Base-by-base conservation (phyloP, 1,284 basidiomycete species). In the Filobasidium uniguttulatum region DNA sequence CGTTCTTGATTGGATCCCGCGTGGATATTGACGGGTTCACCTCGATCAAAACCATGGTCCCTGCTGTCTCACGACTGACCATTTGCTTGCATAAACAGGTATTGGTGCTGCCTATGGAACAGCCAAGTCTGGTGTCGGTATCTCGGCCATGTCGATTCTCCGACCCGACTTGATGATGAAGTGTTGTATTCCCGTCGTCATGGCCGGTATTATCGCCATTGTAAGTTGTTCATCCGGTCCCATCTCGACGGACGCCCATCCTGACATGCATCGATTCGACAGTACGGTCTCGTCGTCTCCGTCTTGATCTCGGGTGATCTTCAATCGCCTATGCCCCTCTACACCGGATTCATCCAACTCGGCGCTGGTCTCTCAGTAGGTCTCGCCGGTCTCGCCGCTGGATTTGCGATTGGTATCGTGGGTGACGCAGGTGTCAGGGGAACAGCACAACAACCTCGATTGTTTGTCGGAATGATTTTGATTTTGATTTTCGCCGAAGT, bases 131-230 rank as follows among this genome's bases (percentile, higher is more conserved):
- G 93, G 93, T 66, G 91, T 98, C 62, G 94, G 93, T 69, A 96
- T 99, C 66, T 88, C 91, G 52, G 90, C 91, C 59, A 93, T 97
- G 90, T 88, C 90, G 55, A 88, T 96, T 55, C 80, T 97, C 60
- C 81, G 90, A 60, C 87, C 87, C 52, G 87, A 91, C 75, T 75
- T 87, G 60, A 87, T 90, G 82, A 89, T 90, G 84, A 85, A 76
- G 78, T 93, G 84, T 77, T 82, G 89, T 56, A 83, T 97, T 57
- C 93, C 93, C 49, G 91, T 97, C 68, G 84, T 98, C 71, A 97
- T 98, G 91, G 89, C 91, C 75, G 91, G 91, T 89, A 97, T 98
- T 74, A 91, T 94, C 71, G 89, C 84, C 66, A 86, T 90, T 59
- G 69, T 71, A 44, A 56, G 67, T 66, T 12, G 29, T 14, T 30